phyloP scores from a whole-genome alignment of 306 rosid genomes.

The Inga oerstediana region DNA sequence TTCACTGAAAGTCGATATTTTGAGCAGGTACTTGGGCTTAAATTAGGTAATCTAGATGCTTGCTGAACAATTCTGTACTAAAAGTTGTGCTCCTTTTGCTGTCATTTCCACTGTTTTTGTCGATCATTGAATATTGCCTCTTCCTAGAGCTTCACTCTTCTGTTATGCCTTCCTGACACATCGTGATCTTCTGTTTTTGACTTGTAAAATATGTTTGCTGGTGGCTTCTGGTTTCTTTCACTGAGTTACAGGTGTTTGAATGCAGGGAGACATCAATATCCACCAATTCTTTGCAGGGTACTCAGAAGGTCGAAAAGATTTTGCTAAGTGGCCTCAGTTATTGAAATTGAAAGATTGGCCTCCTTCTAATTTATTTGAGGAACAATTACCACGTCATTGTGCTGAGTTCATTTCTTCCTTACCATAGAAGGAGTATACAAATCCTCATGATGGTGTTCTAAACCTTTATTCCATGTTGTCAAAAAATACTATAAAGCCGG shows the following conservation, averaged over 20 bases:
- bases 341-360: constrained; percentile 92
- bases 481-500: constrained; percentile 42
- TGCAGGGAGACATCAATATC: constrained; percentile 78
- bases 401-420: constrained; percentile 72
- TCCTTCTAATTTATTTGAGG: constrained; percentile 71
- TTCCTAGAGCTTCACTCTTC: not conserved
- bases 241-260: constrained; percentile 15
- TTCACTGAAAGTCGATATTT: not conserved
- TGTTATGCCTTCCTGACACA: not conserved
- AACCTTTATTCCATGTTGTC: constrained; percentile 66
- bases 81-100: not conserved
- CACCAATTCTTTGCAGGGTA: constrained; percentile 87
- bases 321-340: constrained; percentile 77
- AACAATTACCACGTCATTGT: constrained; percentile 84
- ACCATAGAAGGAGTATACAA: constrained; percentile 78
- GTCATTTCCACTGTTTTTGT: constrained; percentile 9
- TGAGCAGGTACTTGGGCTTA: not conserved
- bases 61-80: not conserved
- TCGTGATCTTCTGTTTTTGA: not conserved
- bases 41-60: not conserved
- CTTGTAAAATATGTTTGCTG: not conserved
- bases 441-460: constrained; percentile 59
- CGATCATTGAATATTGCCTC: not conserved
- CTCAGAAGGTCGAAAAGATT: constrained; percentile 35
- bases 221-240: constrained; percentile 10